phyloP scores from a whole-genome alignment of 805 yeast species.

The Hanseniaspora clermontiae region DNA sequence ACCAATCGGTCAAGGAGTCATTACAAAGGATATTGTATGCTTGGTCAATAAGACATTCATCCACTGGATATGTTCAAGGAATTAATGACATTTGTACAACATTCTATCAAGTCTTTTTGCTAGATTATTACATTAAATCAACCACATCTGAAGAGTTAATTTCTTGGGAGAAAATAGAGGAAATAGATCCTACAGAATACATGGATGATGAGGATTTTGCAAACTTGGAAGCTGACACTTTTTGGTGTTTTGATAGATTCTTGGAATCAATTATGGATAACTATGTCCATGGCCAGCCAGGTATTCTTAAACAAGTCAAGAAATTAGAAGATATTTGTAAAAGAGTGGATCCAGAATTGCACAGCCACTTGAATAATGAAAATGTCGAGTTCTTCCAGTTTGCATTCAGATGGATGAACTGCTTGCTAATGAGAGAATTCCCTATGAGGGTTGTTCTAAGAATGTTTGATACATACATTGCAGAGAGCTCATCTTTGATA shows the following conservation, averaged over 20 bases:
- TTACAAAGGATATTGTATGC: slow-evolving; percentile 70
- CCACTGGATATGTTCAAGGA: slow-evolving; percentile 96
- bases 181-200: slow-evolving; percentile 36
- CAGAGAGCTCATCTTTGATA: slow-evolving; percentile 44
- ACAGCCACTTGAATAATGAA: slow-evolving; percentile 62
- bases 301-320: slow-evolving; percentile 79
- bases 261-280: slow-evolving; percentile 93
- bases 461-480: slow-evolving; percentile 94
- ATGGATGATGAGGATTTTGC: slow-evolving; percentile 49
- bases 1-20: slow-evolving; percentile 58
- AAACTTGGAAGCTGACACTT: slow-evolving; percentile 85
- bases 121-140: slow-evolving; percentile 42
- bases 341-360: slow-evolving; percentile 64
- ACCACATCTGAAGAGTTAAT: slow-evolving; percentile 32
- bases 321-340: slow-evolving; percentile 65
- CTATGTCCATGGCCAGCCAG: slow-evolving; percentile 96
- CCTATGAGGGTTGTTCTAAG: slow-evolving; percentile 65
- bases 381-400: slow-evolving; percentile 92
- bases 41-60: slow-evolving; percentile 96
- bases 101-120: slow-evolving; percentile 72
- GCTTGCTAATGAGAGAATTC: slow-evolving; percentile 87
- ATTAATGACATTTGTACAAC: slow-evolving; percentile 91
- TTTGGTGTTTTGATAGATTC: slow-evolving; percentile 88
- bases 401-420: slow-evolving; percentile 97
- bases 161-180: slow-evolving; percentile 24